These are phyloP conservation scores for Selaginella tamariscina DNA, from an alignment of 75 land plant species.

Conservation along the genomic window DNA sequence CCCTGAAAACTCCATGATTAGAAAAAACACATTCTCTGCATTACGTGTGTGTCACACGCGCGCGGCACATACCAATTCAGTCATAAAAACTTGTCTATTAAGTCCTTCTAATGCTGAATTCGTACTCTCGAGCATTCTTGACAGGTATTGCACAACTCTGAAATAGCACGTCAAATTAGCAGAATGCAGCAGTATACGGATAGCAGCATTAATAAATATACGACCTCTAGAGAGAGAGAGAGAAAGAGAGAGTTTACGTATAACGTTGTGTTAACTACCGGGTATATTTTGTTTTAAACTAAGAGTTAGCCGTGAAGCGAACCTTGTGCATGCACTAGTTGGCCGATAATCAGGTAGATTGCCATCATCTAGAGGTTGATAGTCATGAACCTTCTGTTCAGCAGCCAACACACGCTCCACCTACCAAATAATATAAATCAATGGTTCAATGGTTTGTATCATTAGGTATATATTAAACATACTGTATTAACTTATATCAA, in stretches of 20 bases:
- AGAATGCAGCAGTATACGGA: no score
- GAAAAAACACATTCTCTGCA: not conserved
- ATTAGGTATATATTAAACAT: no score
- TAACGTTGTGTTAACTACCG: not conserved
- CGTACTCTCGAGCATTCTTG: slow-evolving; percentile 82
- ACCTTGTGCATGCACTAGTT: slow-evolving; percentile 94
- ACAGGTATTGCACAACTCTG: slow-evolving; percentile 92
- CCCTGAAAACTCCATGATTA: slow-evolving; percentile 38
- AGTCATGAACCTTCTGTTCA: slow-evolving; percentile 86
- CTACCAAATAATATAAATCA: slow-evolving; percentile 27
- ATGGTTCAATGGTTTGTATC: no score
- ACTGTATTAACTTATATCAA: not conserved
- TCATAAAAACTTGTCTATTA: slow-evolving; percentile 95
- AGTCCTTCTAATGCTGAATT: slow-evolving; percentile 83
- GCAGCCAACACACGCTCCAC: slow-evolving; percentile 77
- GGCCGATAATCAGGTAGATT: slow-evolving; percentile 91
- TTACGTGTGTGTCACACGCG: no score
- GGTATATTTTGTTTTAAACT: not conserved
- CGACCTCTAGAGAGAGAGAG: not conserved
- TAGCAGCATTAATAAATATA: no score
- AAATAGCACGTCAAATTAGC: slow-evolving; percentile 6
- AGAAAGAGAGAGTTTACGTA: not conserved
- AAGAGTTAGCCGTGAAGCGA: not conserved
- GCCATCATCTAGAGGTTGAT: slow-evolving; percentile 80
- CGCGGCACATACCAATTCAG: slow-evolving; percentile 80